Conservation (phyloP, 345 rosid genomes). For the Dipteronia dyeriana region DNA sequence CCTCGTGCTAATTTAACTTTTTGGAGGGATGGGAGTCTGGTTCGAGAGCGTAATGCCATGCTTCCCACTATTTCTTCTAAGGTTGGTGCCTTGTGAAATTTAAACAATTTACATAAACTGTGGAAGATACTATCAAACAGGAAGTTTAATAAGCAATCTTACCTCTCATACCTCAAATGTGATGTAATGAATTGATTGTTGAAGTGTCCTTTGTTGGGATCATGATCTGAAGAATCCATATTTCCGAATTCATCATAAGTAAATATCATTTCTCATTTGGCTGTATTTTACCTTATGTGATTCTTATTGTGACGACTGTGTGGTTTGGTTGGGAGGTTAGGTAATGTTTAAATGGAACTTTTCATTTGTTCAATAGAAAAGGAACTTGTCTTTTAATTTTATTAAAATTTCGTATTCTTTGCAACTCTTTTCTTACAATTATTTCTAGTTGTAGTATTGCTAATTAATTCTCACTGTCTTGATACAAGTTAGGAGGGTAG, state of each 20-base stretch:
- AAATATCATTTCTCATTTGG: not conserved
- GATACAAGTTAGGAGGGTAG: not conserved
- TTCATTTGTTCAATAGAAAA: not conserved
- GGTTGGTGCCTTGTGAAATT: slow-evolving; percentile 29
- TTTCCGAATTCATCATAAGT: not conserved
- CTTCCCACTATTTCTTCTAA: slow-evolving; percentile 71
- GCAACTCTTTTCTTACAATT: not conserved
- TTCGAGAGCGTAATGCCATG: slow-evolving; percentile 72
- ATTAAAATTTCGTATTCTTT: not conserved
- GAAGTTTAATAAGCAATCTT: not conserved
- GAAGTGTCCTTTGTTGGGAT: not conserved
- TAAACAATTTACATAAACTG: not conserved
- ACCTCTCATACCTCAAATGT: not conserved
- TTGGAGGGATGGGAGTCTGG: slow-evolving; percentile 71
- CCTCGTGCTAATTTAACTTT: slow-evolving; percentile 74
- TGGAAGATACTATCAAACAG: not conserved
- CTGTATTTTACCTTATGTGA: not conserved
- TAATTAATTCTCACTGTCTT: not conserved
- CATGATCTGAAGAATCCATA: not conserved
- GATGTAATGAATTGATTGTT: not conserved
- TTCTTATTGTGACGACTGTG: not conserved
- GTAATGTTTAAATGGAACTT: not conserved
- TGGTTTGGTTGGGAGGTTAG: not conserved
- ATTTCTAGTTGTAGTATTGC: not conserved
- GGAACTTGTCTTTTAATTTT: not conserved